Conservation (phyloP, 2,329 filamentous ascomycete species). For the Sporothrix brunneoviolacea region DNA sequence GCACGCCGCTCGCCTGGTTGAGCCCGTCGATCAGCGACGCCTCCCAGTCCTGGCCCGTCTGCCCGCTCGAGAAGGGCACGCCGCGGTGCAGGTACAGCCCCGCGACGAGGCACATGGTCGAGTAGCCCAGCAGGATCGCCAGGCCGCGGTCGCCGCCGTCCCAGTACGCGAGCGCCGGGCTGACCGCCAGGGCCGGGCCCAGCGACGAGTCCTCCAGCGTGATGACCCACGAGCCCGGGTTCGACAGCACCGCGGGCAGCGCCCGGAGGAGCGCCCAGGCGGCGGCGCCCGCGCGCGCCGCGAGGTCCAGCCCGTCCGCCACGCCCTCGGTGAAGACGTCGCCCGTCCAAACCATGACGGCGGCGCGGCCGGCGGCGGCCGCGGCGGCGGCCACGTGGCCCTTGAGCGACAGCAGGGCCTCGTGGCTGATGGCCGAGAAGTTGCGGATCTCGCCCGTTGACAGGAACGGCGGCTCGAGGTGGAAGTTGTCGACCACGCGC, state of each 20-base stretch:
- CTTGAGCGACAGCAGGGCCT: slow-evolving; percentile 58
- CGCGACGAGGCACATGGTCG: slow-evolving; percentile 66
- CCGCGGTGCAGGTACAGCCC: slow-evolving; percentile 73
- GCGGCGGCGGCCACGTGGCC: slow-evolving; percentile 39
- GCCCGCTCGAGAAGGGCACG: slow-evolving; percentile 56
- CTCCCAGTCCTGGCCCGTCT: slow-evolving; percentile 59
- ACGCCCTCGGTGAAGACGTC: slow-evolving; percentile 28
- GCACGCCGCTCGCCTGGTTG: slow-evolving; percentile 88
- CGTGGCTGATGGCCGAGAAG: slow-evolving; percentile 71
- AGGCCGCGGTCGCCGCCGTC: slow-evolving; percentile 55
- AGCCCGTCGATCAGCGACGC: slow-evolving; percentile 73
- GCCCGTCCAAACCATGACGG: slow-evolving; percentile 41
- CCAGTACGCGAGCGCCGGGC: slow-evolving; percentile 62
- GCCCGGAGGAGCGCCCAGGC: slow-evolving; percentile 24
- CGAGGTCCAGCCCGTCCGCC: slow-evolving; percentile 17
- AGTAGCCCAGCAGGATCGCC: slow-evolving; percentile 76
- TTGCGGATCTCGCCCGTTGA: slow-evolving; percentile 60
- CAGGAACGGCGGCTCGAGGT: slow-evolving; percentile 44
- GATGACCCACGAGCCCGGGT: slow-evolving; percentile 53
- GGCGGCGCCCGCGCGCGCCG: slow-evolving; percentile 17
- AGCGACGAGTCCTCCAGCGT: slow-evolving; percentile 45
- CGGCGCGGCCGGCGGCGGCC: slow-evolving; percentile 29
- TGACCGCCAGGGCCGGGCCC: slow-evolving; percentile 32
- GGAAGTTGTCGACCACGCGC: slow-evolving; percentile 44
- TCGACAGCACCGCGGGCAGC: slow-evolving; percentile 32